Evolutionary conservation across 306 rosid genomes (phyloP).

Genomic region (Carpinus fangiana): DNA sequence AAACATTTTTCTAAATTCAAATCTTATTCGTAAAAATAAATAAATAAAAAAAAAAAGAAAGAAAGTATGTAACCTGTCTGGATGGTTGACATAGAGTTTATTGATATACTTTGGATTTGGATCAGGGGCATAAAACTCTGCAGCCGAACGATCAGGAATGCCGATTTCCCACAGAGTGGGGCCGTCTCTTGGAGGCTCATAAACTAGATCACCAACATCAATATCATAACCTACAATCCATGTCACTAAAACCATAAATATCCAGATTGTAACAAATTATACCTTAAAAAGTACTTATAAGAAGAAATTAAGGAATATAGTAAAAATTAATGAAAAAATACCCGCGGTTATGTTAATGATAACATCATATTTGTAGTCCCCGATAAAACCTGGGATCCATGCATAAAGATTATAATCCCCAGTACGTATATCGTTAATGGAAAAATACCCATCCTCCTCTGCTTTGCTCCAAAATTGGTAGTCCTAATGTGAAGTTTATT

Average conservation of each 20-base stretch:
- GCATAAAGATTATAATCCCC: constrained; percentile 71
- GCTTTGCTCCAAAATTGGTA: constrained; percentile 88
- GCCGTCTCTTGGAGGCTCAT: constrained; percentile 80
- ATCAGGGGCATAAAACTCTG: constrained; percentile 79
- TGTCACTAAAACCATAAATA: constrained; percentile 12
- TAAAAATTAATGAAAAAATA: constrained; percentile 8
- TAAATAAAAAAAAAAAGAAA: accelerated
- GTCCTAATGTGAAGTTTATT: constrained; percentile 39
- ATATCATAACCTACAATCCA: constrained; percentile 46
- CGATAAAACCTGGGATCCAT: constrained; percentile 81
- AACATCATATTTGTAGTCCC: constrained; percentile 63
- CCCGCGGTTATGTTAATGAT: constrained; percentile 61
- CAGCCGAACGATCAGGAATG: constrained; percentile 84
- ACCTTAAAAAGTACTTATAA: background rate
- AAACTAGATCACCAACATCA: constrained; percentile 63
- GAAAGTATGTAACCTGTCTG: constrained; percentile 57
- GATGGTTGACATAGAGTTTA: constrained; percentile 73
- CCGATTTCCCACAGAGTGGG: constrained; percentile 97
- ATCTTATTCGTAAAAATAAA: background rate
- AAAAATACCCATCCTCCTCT: constrained; percentile 66
- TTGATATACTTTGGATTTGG: constrained; percentile 78
- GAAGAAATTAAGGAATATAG: background rate
- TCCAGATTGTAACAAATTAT: background rate
- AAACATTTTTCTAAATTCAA: too few relatives aligned
- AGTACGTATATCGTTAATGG: constrained; percentile 40